Evolutionary conservation across 148 eudicot species (phyloP).

Genomic region (Chenopodium album): DNA sequence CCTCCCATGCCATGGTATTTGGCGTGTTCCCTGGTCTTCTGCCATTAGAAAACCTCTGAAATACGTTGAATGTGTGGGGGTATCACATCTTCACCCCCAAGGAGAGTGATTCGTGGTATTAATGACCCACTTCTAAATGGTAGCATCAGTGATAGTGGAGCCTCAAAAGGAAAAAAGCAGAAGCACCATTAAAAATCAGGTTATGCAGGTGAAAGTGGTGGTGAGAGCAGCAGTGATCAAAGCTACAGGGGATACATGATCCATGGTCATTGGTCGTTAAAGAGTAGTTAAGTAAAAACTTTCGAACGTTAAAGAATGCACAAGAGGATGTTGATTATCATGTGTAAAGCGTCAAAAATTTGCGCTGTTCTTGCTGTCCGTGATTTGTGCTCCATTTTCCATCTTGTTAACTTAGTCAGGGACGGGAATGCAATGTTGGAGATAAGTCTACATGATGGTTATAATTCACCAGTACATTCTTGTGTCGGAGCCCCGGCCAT

Average conservation of each 20-base stretch:
- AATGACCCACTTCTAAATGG: constrained; percentile 93
- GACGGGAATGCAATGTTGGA: not conserved
- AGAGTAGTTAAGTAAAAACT: constrained; percentile 38
- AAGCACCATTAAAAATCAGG: constrained; percentile 70
- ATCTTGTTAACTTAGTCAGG: not conserved
- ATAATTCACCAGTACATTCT: not conserved
- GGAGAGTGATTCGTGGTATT: constrained; percentile 70
- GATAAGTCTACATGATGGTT: constrained; percentile 1
- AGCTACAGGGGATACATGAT: constrained; percentile 60
- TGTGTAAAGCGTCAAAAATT: not conserved
- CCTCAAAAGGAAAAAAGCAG: constrained; percentile 55
- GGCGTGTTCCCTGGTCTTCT: not conserved
- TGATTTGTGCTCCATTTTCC: not conserved
- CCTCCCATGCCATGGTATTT: not conserved
- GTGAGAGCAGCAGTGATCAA: constrained; percentile 91
- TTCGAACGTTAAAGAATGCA: not conserved
- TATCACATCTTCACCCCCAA: constrained; percentile 52
- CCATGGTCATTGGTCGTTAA: constrained; percentile 82
- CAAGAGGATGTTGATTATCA: not conserved
- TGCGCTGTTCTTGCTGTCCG: not conserved
- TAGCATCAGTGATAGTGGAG: constrained; percentile 75
- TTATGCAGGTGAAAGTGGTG: constrained; percentile 89
- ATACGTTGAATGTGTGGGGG: not conserved
- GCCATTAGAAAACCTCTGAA: not conserved
- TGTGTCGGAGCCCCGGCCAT: not conserved